Conservation (phyloP, 1,284 basidiomycete species). For the Tylopilus sp. region DNA sequence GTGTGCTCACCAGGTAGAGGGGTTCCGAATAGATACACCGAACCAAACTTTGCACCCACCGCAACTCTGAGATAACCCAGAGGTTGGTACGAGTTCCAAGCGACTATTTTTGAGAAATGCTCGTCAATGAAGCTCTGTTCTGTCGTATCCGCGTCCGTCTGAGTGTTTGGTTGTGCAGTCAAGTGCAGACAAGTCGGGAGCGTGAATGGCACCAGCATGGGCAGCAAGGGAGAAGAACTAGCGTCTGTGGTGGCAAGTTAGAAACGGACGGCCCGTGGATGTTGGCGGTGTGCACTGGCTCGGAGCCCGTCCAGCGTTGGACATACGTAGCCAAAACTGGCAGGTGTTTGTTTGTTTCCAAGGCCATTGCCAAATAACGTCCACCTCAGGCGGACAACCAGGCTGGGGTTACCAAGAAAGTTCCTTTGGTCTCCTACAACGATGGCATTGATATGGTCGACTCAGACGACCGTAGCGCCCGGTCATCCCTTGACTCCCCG, state of each 20-base stretch:
- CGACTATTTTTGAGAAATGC: conserved; percentile 15
- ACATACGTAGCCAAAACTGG: conserved; percentile 15
- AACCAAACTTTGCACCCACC: conserved; percentile 36
- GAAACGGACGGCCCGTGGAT: neutral
- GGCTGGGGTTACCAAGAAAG: too few relatives aligned
- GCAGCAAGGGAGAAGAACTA: neutral
- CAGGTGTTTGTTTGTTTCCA: conserved; percentile 30
- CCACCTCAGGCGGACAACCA: too few relatives aligned
- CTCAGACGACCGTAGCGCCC: neutral
- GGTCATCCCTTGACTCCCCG: conserved; percentile 2
- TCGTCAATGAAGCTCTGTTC: conserved; percentile 30
- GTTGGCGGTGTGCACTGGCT: conserved; percentile 5
- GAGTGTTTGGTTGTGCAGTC: conserved; percentile 6
- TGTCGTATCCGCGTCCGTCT: conserved; percentile 9
- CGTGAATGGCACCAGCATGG: conserved; percentile 31
- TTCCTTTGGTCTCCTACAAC: too few relatives aligned
- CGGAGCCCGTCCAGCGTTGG: neutral
- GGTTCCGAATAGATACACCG: conserved; percentile 35
- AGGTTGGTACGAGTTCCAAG: conserved; percentile 20
- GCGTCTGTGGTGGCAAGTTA: neutral
- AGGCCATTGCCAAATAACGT: conserved; percentile 28
- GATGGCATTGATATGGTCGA: conserved; percentile 1
- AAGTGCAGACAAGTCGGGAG: conserved; percentile 21
- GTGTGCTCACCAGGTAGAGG: conserved; percentile 19
- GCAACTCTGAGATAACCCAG: conserved; percentile 23